Evolutionary conservation across 2,329 filamentous ascomycete genomes (phyloP), one percentile per base, ranked within the genome.

Genomic region (Stagonosporopsis rhizophila): DNA sequence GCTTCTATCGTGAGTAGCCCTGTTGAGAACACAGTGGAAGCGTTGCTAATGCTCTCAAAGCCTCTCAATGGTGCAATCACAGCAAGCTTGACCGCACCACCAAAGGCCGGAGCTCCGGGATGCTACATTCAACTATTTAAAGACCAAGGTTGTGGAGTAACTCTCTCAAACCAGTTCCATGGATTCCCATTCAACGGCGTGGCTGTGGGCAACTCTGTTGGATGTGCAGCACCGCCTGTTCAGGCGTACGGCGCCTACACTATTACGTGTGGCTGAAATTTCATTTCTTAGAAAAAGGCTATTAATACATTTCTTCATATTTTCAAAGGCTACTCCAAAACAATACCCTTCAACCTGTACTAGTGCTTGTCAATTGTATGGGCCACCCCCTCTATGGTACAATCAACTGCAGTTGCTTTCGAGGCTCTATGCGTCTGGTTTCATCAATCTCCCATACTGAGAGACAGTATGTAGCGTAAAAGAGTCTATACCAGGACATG

Each of bases 111-210:
- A 14, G 27, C 45, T n/a, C 17, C 15, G 11, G 52, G 45, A n/a
- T 49, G 45, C 22, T 44, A 50, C 17, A 30, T 50, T 4, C 39
- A 40, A 27, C 22, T 44, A 3, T 55, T 30, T 40, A 39, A 20
- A 1, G 44, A 55, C 2, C 41, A 47, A 17, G 32, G 45, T 15
- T 49, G 40, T 19, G 32, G 44, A 30, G 22, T 55, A 2, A 50
- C 52, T 17, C 20, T 55, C 15, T 20, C 32, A 9, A 55, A 55
- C 15, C 25, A 42, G 28, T 48, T 49, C 8, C 23, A 49, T 14
- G 52, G 44, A 6, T 44, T 55, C 12, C 28, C 52, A 15, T 49
- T 49, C 30, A 49, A 44, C 5, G 51, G 38, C 8, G 7, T 55
- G 3, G 14, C 32, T 22, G 32, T 30, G 14, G 39, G 30, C 3